These are phyloP conservation scores for Trifolium subterraneum DNA, from an alignment of 306 rosid species.

Conservation along the genomic window DNA sequence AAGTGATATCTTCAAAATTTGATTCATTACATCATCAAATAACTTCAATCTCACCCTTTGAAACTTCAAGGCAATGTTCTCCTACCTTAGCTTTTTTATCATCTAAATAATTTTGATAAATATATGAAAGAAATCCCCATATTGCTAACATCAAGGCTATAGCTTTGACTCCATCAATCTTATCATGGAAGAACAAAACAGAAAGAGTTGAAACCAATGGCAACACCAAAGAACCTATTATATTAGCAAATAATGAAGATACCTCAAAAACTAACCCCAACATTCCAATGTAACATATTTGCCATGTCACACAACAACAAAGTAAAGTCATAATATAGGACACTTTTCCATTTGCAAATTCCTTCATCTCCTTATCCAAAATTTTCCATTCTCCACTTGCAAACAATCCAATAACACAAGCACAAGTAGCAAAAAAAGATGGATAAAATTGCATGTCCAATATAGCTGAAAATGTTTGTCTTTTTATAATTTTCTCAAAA, in stretches of 20 bases:
- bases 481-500: slow-evolving; percentile 59
- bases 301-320: slow-evolving; percentile 65
- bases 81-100: slow-evolving; percentile 43
- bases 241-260: slow-evolving; percentile 64
- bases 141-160: slow-evolving; percentile 60
- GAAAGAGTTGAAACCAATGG: slow-evolving; percentile 59
- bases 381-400: slow-evolving; percentile 66
- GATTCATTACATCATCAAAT: slow-evolving; percentile 35
- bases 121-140: slow-evolving; percentile 67
- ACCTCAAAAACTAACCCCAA: slow-evolving; percentile 68
- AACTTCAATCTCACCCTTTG: slow-evolving; percentile 30
- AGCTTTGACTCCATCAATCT: slow-evolving; percentile 57
- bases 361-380: slow-evolving; percentile 55
- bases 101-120: slow-evolving; percentile 63
- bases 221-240: slow-evolving; percentile 54
- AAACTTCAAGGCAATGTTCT: slow-evolving; percentile 29
- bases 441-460: slow-evolving; percentile 61
- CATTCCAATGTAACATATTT: slow-evolving; percentile 56
- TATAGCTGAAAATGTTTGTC: slow-evolving; percentile 52
- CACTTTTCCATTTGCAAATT: slow-evolving; percentile 52
- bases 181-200: slow-evolving; percentile 56
- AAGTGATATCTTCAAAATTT: background rate
- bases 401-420: slow-evolving; percentile 58
- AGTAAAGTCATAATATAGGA: slow-evolving; percentile 60
- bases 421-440: slow-evolving; percentile 50